phyloP scores from a whole-genome alignment of 2,329 filamentous ascomycete genomes.

The Diplodia seriata region DNA sequence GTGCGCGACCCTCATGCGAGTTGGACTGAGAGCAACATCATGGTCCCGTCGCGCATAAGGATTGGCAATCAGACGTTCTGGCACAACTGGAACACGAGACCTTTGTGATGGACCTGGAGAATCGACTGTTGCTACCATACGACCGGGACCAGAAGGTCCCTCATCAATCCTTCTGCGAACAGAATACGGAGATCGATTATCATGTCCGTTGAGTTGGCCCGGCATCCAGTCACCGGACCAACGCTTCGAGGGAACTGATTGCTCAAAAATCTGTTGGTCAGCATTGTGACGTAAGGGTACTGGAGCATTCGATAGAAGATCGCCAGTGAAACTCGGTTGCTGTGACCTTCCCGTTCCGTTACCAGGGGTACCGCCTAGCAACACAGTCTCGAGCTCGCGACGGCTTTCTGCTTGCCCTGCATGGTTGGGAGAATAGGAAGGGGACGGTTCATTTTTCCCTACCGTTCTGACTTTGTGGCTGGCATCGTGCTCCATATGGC shows the following conservation, averaged over 20 bases:
- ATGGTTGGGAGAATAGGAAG: background rate
- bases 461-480: slow-evolving; percentile 4
- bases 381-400: background rate
- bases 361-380: background rate
- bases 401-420: slow-evolving; percentile 1
- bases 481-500: slow-evolving; percentile 1
- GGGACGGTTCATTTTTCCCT: slow-evolving; percentile 7
- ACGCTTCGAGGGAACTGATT: slow-evolving; percentile 9
- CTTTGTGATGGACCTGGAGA: background rate
- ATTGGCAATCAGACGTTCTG: slow-evolving; percentile 2
- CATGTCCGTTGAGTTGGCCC: background rate
- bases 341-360: background rate
- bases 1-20: slow-evolving; percentile 7
- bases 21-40: background rate
- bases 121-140: slow-evolving; percentile 6
- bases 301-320: slow-evolving; percentile 4
- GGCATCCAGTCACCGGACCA: slow-evolving; percentile 14
- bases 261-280: slow-evolving; percentile 12
- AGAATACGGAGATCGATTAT: background rate
- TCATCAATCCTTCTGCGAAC: slow-evolving; percentile 19
- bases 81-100: background rate
- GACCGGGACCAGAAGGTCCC: background rate
- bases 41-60: background rate
- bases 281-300: background rate
- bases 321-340: background rate